Base-by-base conservation (phyloP, 164 flowering plant genomes). In the Umbellularia californica region DNA sequence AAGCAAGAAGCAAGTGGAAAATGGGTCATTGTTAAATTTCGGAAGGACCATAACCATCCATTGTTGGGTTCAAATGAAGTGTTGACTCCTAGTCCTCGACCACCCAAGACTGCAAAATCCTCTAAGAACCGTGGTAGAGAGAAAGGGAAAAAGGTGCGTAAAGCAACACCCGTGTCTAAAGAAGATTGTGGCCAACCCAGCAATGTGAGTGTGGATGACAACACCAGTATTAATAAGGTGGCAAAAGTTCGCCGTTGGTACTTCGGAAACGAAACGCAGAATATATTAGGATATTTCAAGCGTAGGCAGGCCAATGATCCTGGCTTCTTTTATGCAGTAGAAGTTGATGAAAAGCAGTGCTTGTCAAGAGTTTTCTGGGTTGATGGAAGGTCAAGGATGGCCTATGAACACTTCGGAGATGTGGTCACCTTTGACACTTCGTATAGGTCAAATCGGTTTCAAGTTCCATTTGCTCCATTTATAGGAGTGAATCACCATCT, bases 401-500 rank as follows among this genome's bases (percentile, higher is more conserved):
- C 91, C 69, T 94, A 90, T 72, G 75, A 80, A 71, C 84, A 84
- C 75, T 94, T 94, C 80, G 93, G 97, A 41, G 98, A 94, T 76
- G 92, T 95, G 41, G 89, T 94, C 58, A 87, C 89, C 19, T 90
- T 94, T 75, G 97, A 94, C 77, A 90, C 94, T 0, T 87, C 95
- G 41, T 92, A 88, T 81, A 79, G 93, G 81, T 86, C 93, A 15
- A 91, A 94, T 76, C 83, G 90, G 76, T 92, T 88, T 47, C 84
- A 89, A 27, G 75, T 92, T 80, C 96, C 97, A n/a, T 92, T 91
- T 84, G 97, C 88, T 66, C 92, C 94, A 13, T 92, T 94, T 79
- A 90, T 88, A 17, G 97, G 97, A 14, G 84, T 94, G 52, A 94
- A 94, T 76, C 89, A 89, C 78, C 98, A 92, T 75, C 90, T 94